Evolutionary conservation across 148 eudicot genomes (phyloP).

Genomic region (Arbutus unedo): DNA sequence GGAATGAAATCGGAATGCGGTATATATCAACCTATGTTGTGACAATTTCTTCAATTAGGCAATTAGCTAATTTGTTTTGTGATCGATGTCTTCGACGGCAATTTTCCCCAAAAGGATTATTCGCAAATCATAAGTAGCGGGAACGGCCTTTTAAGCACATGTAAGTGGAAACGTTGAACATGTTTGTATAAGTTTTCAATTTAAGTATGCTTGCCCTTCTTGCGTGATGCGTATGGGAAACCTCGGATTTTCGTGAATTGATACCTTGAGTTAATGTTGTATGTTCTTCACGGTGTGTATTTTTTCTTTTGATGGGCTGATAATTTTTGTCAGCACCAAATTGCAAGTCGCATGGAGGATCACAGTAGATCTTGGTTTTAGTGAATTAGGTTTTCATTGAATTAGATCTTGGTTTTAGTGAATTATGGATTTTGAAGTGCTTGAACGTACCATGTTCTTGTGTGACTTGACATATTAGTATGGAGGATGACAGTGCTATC

Average conservation of each 20-base stretch:
- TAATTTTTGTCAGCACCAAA: background rate
- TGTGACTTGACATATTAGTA: background rate
- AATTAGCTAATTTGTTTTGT: background rate
- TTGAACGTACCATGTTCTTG: background rate
- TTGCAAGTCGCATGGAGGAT: background rate
- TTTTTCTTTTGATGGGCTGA: background rate
- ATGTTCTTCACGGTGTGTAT: background rate
- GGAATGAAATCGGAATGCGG: background rate
- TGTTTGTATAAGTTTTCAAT: background rate
- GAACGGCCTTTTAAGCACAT: too few relatives aligned
- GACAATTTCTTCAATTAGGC: background rate
- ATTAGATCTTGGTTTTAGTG: background rate
- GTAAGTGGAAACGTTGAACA: background rate
- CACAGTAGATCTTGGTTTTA: background rate
- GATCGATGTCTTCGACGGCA: background rate
- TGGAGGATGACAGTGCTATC: background rate
- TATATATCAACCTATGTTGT: background rate
- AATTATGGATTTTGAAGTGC: background rate
- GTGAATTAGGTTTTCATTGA: background rate
- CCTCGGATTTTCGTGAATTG: too few relatives aligned
- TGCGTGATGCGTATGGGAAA: background rate
- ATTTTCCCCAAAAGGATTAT: background rate
- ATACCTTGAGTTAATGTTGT: too few relatives aligned
- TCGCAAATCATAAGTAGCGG: too few relatives aligned
- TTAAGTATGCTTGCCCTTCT: background rate